Percentiles rank a stretch among this genome's conserved stretches.
Evolutionary conservation across 73 alveolate species (phyloP).

Genomic region (Halteria grandinella): DNA sequence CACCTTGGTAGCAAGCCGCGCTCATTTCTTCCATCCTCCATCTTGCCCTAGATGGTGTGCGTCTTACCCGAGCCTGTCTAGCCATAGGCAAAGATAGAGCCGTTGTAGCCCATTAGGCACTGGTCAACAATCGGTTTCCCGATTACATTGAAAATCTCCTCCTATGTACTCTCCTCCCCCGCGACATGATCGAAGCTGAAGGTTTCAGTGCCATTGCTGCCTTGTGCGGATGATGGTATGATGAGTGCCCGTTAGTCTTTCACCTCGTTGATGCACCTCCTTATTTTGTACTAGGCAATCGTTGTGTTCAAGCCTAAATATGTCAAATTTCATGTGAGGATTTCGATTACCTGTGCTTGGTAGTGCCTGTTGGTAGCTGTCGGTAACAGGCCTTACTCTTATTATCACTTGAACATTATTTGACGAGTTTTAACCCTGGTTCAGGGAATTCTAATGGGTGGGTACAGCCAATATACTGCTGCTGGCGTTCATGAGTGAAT

Average conservation of each 20-base stretch:
- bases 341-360: no score
- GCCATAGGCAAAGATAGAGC: conserved; percentile 97
- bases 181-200: conserved; percentile 85
- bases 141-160: conserved; percentile 74
- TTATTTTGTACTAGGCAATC: no score
- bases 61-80: conserved; percentile 99
- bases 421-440: no score
- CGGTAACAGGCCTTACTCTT: conserved; percentile 38
- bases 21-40: neutral
- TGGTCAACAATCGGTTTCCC: conserved; percentile 85
- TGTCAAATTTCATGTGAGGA: no score
- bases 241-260: conserved; percentile 31
- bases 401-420: conserved; percentile 30
- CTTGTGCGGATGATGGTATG: conserved; percentile 74
- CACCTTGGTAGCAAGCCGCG: conserved; percentile 83
- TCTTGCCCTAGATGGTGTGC: conserved; percentile 94
- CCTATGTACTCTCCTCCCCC: conserved; percentile 81
- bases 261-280: conserved; percentile 55
- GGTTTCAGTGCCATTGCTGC: conserved; percentile 42
- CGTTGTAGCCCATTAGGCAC: conserved; percentile 93
- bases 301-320: no score
- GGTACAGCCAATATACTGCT: no score
- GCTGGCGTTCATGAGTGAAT: no score
- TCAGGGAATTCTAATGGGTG: no score
- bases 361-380: conserved; percentile 27